Percentiles rank a stretch among this genome's conserved stretches.
phyloP scores from a whole-genome alignment of 331 rosid species.

The Malus hybrid region DNA sequence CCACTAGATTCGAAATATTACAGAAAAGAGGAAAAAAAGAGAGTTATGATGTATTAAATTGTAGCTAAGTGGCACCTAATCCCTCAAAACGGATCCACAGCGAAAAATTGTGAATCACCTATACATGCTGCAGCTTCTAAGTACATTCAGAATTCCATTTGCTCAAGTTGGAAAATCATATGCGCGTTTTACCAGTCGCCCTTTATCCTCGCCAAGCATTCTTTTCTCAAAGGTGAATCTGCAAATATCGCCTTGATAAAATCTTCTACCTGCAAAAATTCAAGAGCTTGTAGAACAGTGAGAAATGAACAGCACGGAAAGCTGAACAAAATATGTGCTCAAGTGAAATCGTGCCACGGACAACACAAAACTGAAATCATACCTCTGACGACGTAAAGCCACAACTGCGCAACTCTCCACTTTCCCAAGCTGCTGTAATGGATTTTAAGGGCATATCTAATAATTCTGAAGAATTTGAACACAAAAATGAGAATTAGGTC shows the following conservation, averaged over 20 bases:
- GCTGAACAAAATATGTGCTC: not conserved
- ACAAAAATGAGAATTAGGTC: conserved; percentile 10
- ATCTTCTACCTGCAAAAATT: conserved; percentile 51
- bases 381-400: conserved; percentile 72
- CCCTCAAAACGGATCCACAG: no score
- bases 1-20: no score
- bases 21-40: no score
- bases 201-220: conserved; percentile 75
- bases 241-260: conserved; percentile 82
- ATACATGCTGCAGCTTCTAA: no score
- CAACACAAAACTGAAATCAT: not conserved
- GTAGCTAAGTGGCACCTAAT: no score
- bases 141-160: not conserved
- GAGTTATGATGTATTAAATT: no score
- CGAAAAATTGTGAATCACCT: no score
- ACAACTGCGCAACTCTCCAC: conserved; percentile 41
- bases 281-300: not conserved
- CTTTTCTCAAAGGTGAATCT: conserved; percentile 82
- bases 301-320: not conserved
- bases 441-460: conserved; percentile 88
- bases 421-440: conserved; percentile 79
- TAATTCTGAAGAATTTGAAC: conserved; percentile 44
- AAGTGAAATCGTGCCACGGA: not conserved
- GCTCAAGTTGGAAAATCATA: not conserved
- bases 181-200: conserved; percentile 21